A percentile compares a stretch with the other conserved stretches of the same genome.
These are phyloP conservation scores for Psilocybe cyanescens DNA, from an alignment of 768 basidiomycete species.

Conservation along the genomic window DNA sequence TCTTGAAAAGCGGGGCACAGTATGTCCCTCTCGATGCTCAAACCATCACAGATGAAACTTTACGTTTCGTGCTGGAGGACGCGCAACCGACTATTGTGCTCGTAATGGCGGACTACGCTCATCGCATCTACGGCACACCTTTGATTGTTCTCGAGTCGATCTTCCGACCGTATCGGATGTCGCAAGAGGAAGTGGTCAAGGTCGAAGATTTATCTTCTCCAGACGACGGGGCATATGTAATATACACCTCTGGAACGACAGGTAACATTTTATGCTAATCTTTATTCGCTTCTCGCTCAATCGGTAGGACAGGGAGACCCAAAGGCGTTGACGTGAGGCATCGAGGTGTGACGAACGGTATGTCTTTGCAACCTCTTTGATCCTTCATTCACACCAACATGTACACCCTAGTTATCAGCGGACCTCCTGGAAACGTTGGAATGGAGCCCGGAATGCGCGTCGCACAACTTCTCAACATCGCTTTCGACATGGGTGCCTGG, in stretches of 20 bases:
- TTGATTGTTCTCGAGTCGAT: conserved; percentile 23
- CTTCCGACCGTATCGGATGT: conserved; percentile 19
- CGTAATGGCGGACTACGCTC: conserved; percentile 35
- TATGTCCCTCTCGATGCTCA: conserved; percentile 53
- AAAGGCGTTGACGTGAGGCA: conserved; percentile 53
- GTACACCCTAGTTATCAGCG: conserved; percentile 39
- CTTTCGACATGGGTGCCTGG: conserved; percentile 51
- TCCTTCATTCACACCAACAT: not conserved
- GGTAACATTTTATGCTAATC: conserved; percentile 25
- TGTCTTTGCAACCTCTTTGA: conserved; percentile 24
- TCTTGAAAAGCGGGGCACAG: conserved; percentile 48
- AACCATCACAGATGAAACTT: conserved; percentile 48
- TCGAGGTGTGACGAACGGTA: conserved; percentile 36
- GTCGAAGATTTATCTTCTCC: conserved; percentile 22
- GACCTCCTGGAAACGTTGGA: conserved; percentile 47
- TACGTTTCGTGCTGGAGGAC: conserved; percentile 44
- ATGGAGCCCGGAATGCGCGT: conserved; percentile 48
- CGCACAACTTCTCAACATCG: conserved; percentile 51
- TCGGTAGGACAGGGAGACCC: conserved; percentile 6
- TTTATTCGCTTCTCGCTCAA: not conserved
- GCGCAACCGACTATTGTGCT: conserved; percentile 40
- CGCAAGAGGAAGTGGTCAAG: conserved; percentile 17
- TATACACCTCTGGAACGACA: conserved; percentile 53
- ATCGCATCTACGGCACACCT: conserved; percentile 8
- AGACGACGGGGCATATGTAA: conserved; percentile 42